Conservation (phyloP, 352 stramenopile species). For the Plasmopara halstedii region DNA sequence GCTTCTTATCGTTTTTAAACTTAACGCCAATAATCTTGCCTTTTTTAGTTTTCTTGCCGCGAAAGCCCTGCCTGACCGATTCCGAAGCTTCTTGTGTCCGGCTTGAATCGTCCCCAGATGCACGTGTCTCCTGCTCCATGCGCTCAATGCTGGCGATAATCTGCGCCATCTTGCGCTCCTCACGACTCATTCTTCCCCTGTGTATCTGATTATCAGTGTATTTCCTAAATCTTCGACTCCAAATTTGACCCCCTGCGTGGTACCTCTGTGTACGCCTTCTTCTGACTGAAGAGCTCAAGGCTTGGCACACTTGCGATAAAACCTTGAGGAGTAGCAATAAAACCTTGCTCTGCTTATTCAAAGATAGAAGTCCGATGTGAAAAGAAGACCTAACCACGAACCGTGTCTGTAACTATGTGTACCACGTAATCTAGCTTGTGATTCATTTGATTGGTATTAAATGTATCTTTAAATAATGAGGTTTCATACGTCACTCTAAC, state of each 20-base stretch:
- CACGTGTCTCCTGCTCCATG: slow-evolving; percentile 53
- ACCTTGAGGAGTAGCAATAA: slow-evolving; percentile 4
- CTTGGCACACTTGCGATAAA: slow-evolving; percentile 11
- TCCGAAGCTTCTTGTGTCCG: slow-evolving; percentile 16
- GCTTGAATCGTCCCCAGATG: slow-evolving; percentile 9
- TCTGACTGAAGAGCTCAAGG: slow-evolving; percentile 14
- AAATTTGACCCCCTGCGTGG: slow-evolving; percentile 4
- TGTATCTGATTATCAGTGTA: background rate
- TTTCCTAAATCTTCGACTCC: slow-evolving; percentile 1
- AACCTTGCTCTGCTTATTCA: slow-evolving; percentile 8
- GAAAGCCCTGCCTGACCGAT: slow-evolving; percentile 13
- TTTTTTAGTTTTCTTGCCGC: slow-evolving; percentile 29
- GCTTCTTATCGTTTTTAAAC: slow-evolving; percentile 27
- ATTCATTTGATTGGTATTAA: too few species aligned
- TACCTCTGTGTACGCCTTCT: slow-evolving; percentile 20
- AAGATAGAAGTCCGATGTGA: slow-evolving; percentile 12
- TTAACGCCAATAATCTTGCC: slow-evolving; percentile 18
- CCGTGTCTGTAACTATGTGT: slow-evolving; percentile 7
- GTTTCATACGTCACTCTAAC: too few species aligned
- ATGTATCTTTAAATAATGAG: too few species aligned
- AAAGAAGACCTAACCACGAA: slow-evolving; percentile 8
- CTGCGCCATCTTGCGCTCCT: slow-evolving; percentile 74
- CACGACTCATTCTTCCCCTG: slow-evolving; percentile 46
- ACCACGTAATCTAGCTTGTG: slow-evolving; percentile 12
- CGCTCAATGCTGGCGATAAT: slow-evolving; percentile 75